Percentiles rank a stretch among this genome's conserved stretches.
These are phyloP conservation scores for Arabis hirsuta DNA, from an alignment of 345 rosid species.

Conservation along the genomic window DNA sequence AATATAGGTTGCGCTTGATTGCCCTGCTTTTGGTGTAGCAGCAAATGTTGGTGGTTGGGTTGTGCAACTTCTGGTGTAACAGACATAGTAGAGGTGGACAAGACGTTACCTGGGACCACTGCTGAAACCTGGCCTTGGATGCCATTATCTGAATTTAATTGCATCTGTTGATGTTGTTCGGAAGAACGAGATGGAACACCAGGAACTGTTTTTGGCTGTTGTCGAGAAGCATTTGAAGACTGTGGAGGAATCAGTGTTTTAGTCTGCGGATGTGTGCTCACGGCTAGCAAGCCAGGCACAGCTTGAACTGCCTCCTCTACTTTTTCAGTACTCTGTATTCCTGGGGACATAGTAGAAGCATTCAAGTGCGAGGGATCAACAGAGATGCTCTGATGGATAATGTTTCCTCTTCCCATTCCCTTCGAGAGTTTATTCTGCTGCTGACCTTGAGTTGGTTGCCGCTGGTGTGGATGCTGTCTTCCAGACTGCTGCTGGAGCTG, in stretches of 20 bases:
- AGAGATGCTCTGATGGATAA: constrained; percentile 60
- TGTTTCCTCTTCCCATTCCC: constrained; percentile 85
- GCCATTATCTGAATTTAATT: constrained; percentile 66
- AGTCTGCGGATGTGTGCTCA: constrained; percentile 55
- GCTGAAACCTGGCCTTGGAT: constrained; percentile 55
- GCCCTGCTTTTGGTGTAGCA: constrained; percentile 61
- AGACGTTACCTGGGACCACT: constrained; percentile 51
- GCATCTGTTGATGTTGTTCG: constrained; percentile 60
- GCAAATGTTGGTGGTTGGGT: constrained; percentile 46
- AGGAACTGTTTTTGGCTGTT: constrained; percentile 57
- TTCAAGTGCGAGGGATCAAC: constrained; percentile 67
- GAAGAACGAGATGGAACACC: constrained; percentile 47
- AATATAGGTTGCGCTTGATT: constrained; percentile 53
- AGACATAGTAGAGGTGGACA: constrained; percentile 51
- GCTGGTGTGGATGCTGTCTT: constrained; percentile 79
- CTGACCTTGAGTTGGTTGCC: constrained; percentile 60
- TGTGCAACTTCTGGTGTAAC: constrained; percentile 47
- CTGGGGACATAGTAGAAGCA: constrained; percentile 59
- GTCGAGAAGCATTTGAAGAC: constrained; percentile 54
- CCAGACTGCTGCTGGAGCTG: constrained; percentile 64
- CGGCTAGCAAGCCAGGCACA: constrained; percentile 62
- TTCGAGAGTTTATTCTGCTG: constrained; percentile 70
- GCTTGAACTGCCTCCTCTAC: constrained; percentile 57
- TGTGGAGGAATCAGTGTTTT: constrained; percentile 59
- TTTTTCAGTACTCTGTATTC: constrained; percentile 54